A percentile compares a stretch with the other conserved stretches of the same genome.
phyloP scores from a whole-genome alignment of 2,329 filamentous ascomycete genomes.

The Botrytis elliptica region DNA sequence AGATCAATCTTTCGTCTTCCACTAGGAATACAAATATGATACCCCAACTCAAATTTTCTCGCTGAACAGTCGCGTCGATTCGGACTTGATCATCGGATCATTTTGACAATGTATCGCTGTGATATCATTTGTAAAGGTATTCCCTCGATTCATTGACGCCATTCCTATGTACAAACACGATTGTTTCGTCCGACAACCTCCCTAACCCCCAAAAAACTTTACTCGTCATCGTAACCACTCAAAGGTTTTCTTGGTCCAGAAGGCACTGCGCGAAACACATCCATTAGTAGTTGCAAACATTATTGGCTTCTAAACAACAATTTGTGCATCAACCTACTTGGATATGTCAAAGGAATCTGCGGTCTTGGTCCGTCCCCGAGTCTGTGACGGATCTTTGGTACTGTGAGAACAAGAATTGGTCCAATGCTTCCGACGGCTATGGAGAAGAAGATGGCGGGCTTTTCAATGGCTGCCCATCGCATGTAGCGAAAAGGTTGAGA shows the following conservation, averaged over 20 bases:
- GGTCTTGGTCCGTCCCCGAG: conserved; percentile 73
- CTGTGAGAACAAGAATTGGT: conserved; percentile 66
- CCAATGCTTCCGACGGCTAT: conserved; percentile 70
- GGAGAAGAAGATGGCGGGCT: conserved; percentile 90
- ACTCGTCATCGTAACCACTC: conserved; percentile 57
- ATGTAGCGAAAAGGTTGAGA: conserved; percentile 78
- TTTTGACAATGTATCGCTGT: not conserved
- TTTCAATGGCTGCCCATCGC: conserved; percentile 83
- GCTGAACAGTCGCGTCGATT: not conserved
- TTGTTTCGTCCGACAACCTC: not conserved
- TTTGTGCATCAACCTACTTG: conserved; percentile 62
- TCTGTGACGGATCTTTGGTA: conserved; percentile 69
- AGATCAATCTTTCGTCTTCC: not conserved
- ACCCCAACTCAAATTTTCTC: not conserved
- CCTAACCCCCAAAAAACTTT: not conserved
- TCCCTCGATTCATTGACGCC: conserved; percentile 17
- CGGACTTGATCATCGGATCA: not conserved
- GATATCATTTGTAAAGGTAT: conserved; percentile 16
- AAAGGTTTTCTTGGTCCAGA: conserved; percentile 58
- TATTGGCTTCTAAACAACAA: not conserved
- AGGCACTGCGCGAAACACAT: conserved; percentile 48
- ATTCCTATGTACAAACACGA: conserved; percentile 18
- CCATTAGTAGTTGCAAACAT: conserved; percentile 28
- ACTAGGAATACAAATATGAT: not conserved
- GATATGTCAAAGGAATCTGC: conserved; percentile 85